Base-by-base conservation (phyloP, 2,329 filamentous ascomycete species). In the Fusarium luffae region DNA sequence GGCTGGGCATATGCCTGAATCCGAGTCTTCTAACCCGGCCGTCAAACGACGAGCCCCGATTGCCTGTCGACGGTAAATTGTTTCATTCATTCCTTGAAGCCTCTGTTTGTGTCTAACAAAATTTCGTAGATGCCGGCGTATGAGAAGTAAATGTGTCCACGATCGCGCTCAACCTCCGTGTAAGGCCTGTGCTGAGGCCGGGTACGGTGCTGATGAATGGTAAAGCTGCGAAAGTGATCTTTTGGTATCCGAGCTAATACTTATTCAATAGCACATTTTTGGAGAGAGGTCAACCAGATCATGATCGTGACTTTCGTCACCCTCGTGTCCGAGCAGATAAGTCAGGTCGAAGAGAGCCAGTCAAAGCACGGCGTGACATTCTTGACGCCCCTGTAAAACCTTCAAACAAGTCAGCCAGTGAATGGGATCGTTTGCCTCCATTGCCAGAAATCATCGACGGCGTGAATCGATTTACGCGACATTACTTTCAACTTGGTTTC, bases 401-500 rank as follows among this genome's bases (percentile, higher is more conserved):
- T 64, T 55, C 30, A 7, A 57, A 49, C 19, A 66, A 55, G 72
- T 43, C 59, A 6, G 46, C 62, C 4, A 80, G 86, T 50, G 81
- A 83, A 32, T 87, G 86, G 85, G 82, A 84, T 12, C 76, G 81
- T 5, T 77, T 88, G 16, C 85, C 86, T 13, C 82, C 84, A 3
- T 71, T 86, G 18, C 75, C 79, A 3, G 82, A 85, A 44, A 80
- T 88, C 54, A 78, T 88, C 25, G 85, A 88, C 50, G 85, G 82
- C 8, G 82, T 88, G 62, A 79, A 84, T 60, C 82, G 81, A 43
- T 88, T 89, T 69, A 87, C 83, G 2, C 78, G 78, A 9, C 82
- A 87, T 69, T 89, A 87, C 73, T 88, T 88, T 67, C 87, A 89
- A 75, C 82, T 89, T 9, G 85, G 87, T 25, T 89, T 89, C 71